Evolutionary conservation across 2,329 filamentous ascomycete genomes (phyloP).

Genomic region (Sporothrix variecibatus): DNA sequence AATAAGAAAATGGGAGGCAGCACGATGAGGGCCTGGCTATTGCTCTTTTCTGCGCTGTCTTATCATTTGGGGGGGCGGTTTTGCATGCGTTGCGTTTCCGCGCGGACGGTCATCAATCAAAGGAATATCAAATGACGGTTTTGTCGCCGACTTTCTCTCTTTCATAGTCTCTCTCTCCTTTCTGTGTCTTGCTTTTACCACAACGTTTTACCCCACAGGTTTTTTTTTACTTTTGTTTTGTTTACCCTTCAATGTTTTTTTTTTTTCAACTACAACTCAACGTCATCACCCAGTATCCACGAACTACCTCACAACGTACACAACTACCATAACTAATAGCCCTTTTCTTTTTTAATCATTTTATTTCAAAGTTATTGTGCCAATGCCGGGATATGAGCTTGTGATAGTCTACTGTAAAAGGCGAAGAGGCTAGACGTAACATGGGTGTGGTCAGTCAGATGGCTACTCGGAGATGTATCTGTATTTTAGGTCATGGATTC

Average conservation of each 20-base stretch:
- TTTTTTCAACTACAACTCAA: slow-evolving; percentile 14
- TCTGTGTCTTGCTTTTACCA: slow-evolving; percentile 21
- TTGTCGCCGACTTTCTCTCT: background rate
- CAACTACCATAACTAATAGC: slow-evolving; percentile 31
- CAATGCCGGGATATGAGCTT: background rate
- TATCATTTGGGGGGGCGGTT: slow-evolving; percentile 2
- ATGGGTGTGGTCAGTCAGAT: background rate
- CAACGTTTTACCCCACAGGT: slow-evolving; percentile 11
- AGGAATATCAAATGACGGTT: slow-evolving; percentile 20
- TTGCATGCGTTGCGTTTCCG: slow-evolving; percentile 18
- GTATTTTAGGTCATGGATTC: background rate
- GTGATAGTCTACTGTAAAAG: background rate
- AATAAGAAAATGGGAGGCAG: slow-evolving; percentile 1
- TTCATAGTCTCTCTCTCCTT: background rate
- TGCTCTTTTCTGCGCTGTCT: background rate
- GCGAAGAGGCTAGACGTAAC: background rate
- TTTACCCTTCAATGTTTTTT: background rate
- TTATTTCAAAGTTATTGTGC: background rate
- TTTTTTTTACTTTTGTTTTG: slow-evolving; percentile 16
- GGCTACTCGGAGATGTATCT: background rate
- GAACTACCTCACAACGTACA: slow-evolving; percentile 28
- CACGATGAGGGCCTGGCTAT: slow-evolving; percentile 15
- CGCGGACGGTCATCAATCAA: slow-evolving; percentile 10
- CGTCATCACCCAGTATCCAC: slow-evolving; percentile 14
- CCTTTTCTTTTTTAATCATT: slow-evolving; percentile 20